Conservation (phyloP, 179 eudicot species). For the Heliamphora pulchella region DNA sequence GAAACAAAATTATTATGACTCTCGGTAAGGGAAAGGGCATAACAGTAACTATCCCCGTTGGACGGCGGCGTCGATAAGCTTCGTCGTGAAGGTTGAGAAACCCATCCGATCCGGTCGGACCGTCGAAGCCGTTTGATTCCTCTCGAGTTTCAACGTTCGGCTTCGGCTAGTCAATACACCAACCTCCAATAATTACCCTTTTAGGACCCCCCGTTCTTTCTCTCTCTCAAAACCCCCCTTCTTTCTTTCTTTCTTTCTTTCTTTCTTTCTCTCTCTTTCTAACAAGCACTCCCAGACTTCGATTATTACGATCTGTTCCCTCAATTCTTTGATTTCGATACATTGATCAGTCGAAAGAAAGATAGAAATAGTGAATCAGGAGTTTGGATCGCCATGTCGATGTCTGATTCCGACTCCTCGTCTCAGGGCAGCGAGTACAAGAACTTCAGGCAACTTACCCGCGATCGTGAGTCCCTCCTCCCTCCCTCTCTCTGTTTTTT, state of each 20-base stretch:
- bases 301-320: conserved; percentile 5
- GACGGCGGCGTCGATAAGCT: neutral
- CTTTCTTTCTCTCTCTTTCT: neutral
- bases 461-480: conserved; percentile 56
- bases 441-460: conserved; percentile 66
- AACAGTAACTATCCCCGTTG: neutral
- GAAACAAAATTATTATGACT: too few species aligned
- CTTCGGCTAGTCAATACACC: neutral
- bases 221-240: neutral
- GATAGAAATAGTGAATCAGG: neutral
- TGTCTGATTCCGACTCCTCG: conserved; percentile 62
- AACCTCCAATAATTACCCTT: neutral
- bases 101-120: neutral
- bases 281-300: neutral
- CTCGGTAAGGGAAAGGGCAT: neutral
- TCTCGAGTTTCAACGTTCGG: neutral
- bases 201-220: neutral
- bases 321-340: conserved; percentile 1
- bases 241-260: too few species aligned
- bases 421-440: conserved; percentile 59
- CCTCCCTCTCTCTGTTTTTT: neutral
- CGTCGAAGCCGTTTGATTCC: neutral
- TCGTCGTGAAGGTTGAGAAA: neutral
- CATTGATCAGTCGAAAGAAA: neutral
- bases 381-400: conserved; percentile 31